Conservation (phyloP, 208 protist species). For the Polymyxa betae region DNA sequence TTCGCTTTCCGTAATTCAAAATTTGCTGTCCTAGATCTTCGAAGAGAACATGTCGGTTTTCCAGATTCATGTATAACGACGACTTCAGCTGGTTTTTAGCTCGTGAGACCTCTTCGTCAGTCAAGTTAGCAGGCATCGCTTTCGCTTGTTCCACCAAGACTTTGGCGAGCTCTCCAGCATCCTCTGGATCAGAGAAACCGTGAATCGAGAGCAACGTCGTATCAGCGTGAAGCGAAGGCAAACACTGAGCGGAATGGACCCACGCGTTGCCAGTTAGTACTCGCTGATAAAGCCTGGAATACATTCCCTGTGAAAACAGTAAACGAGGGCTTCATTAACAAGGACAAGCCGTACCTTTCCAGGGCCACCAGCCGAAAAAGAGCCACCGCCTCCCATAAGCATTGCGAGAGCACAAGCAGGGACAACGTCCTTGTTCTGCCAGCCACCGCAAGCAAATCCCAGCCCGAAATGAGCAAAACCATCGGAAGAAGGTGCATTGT, state of each 20-base stretch:
- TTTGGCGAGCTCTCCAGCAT: background rate
- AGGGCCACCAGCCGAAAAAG: constrained; percentile 72
- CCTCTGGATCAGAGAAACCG: constrained; percentile 37
- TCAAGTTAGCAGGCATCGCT: background rate
- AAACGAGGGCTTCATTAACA: background rate
- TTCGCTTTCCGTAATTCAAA: constrained; percentile 59
- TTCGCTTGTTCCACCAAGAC: constrained; percentile 54
- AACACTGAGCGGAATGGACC: constrained; percentile 61
- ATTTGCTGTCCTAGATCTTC: constrained; percentile 66
- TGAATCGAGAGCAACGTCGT: constrained; percentile 67
- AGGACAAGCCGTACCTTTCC: constrained; percentile 64
- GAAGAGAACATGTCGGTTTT: constrained; percentile 60
- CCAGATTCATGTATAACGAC: constrained; percentile 68
- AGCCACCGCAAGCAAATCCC: constrained; percentile 61
- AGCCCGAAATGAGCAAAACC: constrained; percentile 55
- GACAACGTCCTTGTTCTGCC: constrained; percentile 66
- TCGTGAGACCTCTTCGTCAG: constrained; percentile 64
- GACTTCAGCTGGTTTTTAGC: constrained; percentile 72
- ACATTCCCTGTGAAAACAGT: constrained; percentile 66
- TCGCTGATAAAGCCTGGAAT: constrained; percentile 68
- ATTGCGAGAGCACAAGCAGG: constrained; percentile 66
- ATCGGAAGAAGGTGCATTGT: background rate
- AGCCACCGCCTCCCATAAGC: constrained; percentile 72
- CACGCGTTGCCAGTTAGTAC: constrained; percentile 68
- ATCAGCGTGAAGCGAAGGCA: constrained; percentile 67